Base-by-base conservation (phyloP, 2,329 filamentous ascomycete genomes). In the Colletotrichum sp. region DNA sequence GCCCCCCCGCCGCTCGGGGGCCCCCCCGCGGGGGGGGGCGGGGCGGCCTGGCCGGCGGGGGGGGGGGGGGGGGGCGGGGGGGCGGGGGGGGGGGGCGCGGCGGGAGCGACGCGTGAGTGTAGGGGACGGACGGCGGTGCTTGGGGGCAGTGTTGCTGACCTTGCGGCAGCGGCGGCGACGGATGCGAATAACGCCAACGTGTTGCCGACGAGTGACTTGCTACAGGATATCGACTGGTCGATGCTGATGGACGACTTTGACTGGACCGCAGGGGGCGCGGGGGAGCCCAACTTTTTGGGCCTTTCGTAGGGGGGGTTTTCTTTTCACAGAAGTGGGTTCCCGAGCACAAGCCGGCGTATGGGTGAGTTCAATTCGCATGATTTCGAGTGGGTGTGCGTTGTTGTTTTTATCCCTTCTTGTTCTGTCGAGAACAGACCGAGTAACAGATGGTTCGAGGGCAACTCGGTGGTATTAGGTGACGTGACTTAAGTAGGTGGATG, bases 241-340 rank as follows among this genome's bases (percentile, higher is more conserved):
- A 85, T 88, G 71, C 86, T 89, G 36, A 86, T 89, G 84, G 87
- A 88, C 72, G 88, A 89, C 62, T 89, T 89, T 79, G 87, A 88
- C 75, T 89, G 87, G 88, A 85, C 59, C 8, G 70, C 65, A 6
- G 76, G 74, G 5, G 76, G 66, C 4, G 76, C 32, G 21, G 73
- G 69, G 5, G 76, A 77, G 70, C 74, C 76, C 30, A 74, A 66
- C 39, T 74, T 77, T 32, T 55, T 76, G 30, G 75, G 75, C 16
- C 44, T 76, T 16, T 76, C 75, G 18, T 76, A 72, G 52, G 52
- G n/a, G 21, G 7, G 7, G 0, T 34, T 16, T 55, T 10, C 36
- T 24, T 18, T 18, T 36, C 8, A 36, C 24, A 0, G 52, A 8
- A n/a, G 15, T 63, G 34, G 10, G n/a, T 64, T 39, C 24, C 6